Percentiles rank a stretch among this genome's conserved stretches.
Conservation (phyloP, 768 basidiomycete species). For the Podaxis mareebaensis region DNA sequence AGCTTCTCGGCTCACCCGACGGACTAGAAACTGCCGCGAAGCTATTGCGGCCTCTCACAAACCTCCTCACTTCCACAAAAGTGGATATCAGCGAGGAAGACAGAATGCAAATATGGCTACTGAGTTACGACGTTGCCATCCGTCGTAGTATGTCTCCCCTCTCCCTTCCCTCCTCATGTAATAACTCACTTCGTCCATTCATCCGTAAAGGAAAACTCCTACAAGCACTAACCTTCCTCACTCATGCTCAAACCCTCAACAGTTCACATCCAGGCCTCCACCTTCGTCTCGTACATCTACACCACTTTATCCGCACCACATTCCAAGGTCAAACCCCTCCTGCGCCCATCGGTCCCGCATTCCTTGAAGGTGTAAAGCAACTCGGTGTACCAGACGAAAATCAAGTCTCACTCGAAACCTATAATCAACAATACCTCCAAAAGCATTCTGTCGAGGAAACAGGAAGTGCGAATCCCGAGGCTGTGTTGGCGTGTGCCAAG, state of each 20-base stretch:
- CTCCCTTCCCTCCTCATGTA: background rate
- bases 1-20: slow-evolving; percentile 61
- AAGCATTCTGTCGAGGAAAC: slow-evolving; percentile 37
- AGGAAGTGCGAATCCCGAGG: slow-evolving; percentile 28
- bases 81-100: slow-evolving; percentile 18
- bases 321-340: slow-evolving; percentile 43
- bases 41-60: slow-evolving; percentile 62
- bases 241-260: slow-evolving; percentile 52
- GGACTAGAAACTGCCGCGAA: slow-evolving; percentile 78
- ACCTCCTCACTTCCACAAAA: slow-evolving; percentile 37
- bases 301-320: slow-evolving; percentile 33
- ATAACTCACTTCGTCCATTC: background rate
- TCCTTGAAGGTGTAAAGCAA: slow-evolving; percentile 46
- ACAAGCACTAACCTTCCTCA: slow-evolving; percentile 73
- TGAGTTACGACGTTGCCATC: slow-evolving; percentile 78
- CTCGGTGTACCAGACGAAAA: slow-evolving; percentile 42
- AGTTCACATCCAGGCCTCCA: slow-evolving; percentile 69
- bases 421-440: slow-evolving; percentile 79
- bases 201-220: slow-evolving; percentile 66
- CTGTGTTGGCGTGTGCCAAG: slow-evolving; percentile 65
- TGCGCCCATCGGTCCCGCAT: slow-evolving; percentile 47
- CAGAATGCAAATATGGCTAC: slow-evolving; percentile 71
- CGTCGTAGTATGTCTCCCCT: slow-evolving; percentile 64
- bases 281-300: slow-evolving; percentile 63
- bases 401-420: slow-evolving; percentile 59